Evolutionary conservation across 139 green algal genomes (phyloP).

Genomic region (Chlamydomonas eustigma): DNA sequence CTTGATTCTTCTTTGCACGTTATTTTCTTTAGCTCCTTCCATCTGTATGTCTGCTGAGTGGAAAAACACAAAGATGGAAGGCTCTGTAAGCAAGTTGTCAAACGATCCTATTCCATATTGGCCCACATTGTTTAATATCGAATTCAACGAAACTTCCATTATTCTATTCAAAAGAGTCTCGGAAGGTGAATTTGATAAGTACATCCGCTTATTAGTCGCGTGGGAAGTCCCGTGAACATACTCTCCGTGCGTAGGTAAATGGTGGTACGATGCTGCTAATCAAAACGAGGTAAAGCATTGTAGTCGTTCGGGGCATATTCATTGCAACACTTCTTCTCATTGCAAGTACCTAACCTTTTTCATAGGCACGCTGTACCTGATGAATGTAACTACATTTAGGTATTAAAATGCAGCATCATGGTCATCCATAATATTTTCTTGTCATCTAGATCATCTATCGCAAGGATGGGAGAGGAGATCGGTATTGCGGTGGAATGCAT

Average conservation of each 20-base stretch:
- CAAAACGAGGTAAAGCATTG: neutral
- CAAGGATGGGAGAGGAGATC: slow-evolving; percentile 2
- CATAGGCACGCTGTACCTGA: too few relatives aligned
- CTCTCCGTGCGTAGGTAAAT: neutral
- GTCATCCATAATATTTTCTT: too few relatives aligned
- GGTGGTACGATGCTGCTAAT: slow-evolving; percentile 9
- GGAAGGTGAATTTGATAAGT: neutral
- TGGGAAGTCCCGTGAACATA: neutral
- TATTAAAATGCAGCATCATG: too few relatives aligned
- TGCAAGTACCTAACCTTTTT: too few relatives aligned
- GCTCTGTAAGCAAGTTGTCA: too few relatives aligned
- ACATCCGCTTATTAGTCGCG: too few relatives aligned
- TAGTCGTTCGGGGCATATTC: neutral
- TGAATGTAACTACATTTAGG: too few relatives aligned
- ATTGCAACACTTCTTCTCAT: too few relatives aligned
- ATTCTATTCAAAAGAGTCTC: slow-evolving; percentile 11
- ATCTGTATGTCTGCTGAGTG: too few relatives aligned
- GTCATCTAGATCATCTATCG: neutral
- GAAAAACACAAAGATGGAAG: too few relatives aligned
- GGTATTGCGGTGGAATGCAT: slow-evolving; percentile 6
- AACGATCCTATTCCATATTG: slow-evolving; percentile 6
- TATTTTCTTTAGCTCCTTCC: too few relatives aligned
- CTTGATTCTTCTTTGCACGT: too few relatives aligned
- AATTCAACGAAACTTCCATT: slow-evolving; percentile 19
- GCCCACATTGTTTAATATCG: neutral